Evolutionary conservation across 495 filamentous ascomycete genomes (phyloP), one percentile per base, ranked within the genome.

Genomic region (Penicillium paradoxum): DNA sequence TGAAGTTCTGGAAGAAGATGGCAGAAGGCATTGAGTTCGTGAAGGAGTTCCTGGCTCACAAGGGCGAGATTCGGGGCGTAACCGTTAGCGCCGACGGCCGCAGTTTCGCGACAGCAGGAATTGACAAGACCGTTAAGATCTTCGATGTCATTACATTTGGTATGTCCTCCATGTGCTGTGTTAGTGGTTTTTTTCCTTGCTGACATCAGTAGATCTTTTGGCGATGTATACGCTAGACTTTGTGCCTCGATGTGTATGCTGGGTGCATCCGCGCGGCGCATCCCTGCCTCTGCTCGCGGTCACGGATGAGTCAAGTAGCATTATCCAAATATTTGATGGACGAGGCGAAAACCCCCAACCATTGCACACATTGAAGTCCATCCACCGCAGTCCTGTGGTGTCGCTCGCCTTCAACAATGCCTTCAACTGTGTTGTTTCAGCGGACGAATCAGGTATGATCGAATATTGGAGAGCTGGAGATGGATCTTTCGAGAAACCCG

Each of bases 1-100:
- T 97, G 45, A 97, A 97, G 69, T 99, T 97, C 71, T 99, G 93
- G 93, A 97, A 99, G 78, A 99, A 99, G 72, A 81, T 88, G 54
- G 83, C 83, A 4, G 86, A 87, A 8, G 89, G 89, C 0, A 88
- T 97, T 29, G 93, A 99, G 70, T 97, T 97, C 60, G 91, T 97
- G 14, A 99, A 99, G 72, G 91, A 97, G 74, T 99, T 96, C 73
- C 83, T 84, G 52, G 91, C 91, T 15, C 95, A 97, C 67, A 77
- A 77, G 49, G 89, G 88, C 27, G 91, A 95, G 65, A 90, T 97
- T 61, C 83, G 75, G 29, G 84, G 85, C 33, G 88, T 91, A 25
- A 90, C 83, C 42, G 83, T 87, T 17, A 97, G 92, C 66, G 78
- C 84, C 33, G 93, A 99, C 69, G 93, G 93, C 6, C 81, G 91